Percentiles rank a stretch among this genome's conserved stretches.
Conservation (phyloP, 352 stramenopile species). For the Phytophthora colocasiae region DNA sequence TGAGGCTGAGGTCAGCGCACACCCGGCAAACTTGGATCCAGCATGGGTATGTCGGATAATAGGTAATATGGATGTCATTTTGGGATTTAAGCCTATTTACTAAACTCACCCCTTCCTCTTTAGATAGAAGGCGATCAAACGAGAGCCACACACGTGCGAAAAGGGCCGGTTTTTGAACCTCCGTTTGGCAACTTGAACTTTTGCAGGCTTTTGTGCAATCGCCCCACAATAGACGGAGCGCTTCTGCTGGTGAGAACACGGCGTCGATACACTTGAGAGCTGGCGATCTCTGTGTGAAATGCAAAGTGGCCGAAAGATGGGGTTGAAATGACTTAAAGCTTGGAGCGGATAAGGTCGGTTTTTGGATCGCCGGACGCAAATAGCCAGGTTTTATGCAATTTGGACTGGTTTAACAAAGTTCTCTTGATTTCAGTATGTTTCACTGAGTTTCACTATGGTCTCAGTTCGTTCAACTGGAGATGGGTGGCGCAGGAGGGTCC, state of each 20-base stretch:
- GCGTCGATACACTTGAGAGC: neutral
- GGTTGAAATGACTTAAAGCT: neutral
- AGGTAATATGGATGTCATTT: slow-evolving; percentile 21
- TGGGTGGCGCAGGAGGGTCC: slow-evolving; percentile 29
- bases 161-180: slow-evolving; percentile 23
- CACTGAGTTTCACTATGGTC: slow-evolving; percentile 7
- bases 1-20: slow-evolving; percentile 31
- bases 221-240: slow-evolving; percentile 33
- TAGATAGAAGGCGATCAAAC: slow-evolving; percentile 26
- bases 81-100: too few relatives aligned
- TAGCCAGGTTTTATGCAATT: slow-evolving; percentile 24
- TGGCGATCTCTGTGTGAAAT: neutral
- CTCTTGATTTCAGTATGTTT: slow-evolving; percentile 10
- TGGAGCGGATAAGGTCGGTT: neutral
- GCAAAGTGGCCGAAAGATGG: neutral
- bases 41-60: slow-evolving; percentile 20
- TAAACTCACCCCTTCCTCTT: slow-evolving; percentile 15
- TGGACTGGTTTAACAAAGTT: slow-evolving; percentile 29
- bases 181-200: slow-evolving; percentile 32
- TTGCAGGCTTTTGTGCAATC: slow-evolving; percentile 25
- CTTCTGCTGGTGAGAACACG: slow-evolving; percentile 8
- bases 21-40: slow-evolving; percentile 4
- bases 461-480: slow-evolving; percentile 18
- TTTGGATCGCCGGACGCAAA: slow-evolving; percentile 18
- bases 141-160: slow-evolving; percentile 26